Percentiles rank a stretch among this genome's conserved stretches.
These are phyloP conservation scores for Monosporascus ibericus DNA, from an alignment of 2,329 filamentous ascomycete species.

Conservation along the genomic window DNA sequence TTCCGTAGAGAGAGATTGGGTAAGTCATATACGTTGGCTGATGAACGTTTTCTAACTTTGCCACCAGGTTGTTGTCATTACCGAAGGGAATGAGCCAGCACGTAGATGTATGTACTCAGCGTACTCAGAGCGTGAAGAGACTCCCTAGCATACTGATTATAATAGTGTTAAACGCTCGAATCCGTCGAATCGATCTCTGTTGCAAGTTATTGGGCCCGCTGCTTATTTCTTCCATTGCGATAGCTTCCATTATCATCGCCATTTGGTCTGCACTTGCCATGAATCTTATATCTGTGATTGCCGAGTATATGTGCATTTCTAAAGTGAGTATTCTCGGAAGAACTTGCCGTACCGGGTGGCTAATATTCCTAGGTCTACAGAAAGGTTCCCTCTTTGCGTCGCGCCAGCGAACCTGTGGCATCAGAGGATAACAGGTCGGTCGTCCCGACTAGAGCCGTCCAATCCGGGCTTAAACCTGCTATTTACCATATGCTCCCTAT, in stretches of 20 bases:
- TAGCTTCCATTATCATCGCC: conserved; percentile 36
- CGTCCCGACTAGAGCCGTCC: not conserved
- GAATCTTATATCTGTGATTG: conserved; percentile 37
- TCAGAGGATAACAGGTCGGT: not conserved
- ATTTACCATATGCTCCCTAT: conserved; percentile 16
- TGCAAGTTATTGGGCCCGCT: conserved; percentile 52
- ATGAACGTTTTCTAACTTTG: conserved; percentile 12
- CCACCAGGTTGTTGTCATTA: conserved; percentile 39
- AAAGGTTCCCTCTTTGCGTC: conserved; percentile 11
- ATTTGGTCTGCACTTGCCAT: conserved; percentile 41
- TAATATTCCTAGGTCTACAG: conserved; percentile 16
- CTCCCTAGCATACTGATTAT: not conserved
- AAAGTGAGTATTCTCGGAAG: conserved; percentile 22
- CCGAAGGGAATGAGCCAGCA: conserved; percentile 29
- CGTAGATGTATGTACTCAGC: conserved; percentile 10
- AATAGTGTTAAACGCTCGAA: conserved; percentile 42
- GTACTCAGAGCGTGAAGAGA: not conserved
- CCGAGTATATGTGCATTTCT: conserved; percentile 46
- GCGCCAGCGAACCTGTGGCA: not conserved
- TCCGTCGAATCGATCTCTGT: conserved; percentile 52
- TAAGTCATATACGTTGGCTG: conserved; percentile 16
- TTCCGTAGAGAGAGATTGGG: conserved; percentile 67
- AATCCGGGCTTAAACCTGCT: not conserved
- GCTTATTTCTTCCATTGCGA: conserved; percentile 41
- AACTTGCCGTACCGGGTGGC: conserved; percentile 1